A percentile compares a stretch with the other conserved stretches of the same genome.
These are phyloP conservation scores for Gossypium trilobum DNA, from an alignment of 441 rosid genomes.

Conservation along the genomic window DNA sequence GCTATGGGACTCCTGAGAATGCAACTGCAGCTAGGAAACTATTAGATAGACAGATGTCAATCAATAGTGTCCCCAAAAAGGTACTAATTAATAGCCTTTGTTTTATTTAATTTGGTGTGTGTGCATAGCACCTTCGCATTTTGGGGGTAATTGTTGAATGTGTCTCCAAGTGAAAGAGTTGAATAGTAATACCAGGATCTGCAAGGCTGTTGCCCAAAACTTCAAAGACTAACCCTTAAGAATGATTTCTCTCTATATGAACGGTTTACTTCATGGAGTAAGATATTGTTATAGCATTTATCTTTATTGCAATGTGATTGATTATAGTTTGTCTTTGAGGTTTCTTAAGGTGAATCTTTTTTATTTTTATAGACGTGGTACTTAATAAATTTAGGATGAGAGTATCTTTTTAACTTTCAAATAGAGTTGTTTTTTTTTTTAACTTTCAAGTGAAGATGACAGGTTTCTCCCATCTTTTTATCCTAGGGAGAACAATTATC, in stretches of 20 bases:
- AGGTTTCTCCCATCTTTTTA: background rate
- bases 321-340: background rate
- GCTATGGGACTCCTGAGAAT: constrained; percentile 92
- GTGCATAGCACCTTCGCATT: background rate
- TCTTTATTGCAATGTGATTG: background rate
- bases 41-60: constrained; percentile 91
- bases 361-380: background rate
- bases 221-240: background rate
- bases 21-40: constrained; percentile 92
- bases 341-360: background rate
- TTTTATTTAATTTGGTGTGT: background rate
- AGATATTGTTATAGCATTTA: background rate
- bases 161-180: background rate
- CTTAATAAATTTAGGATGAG: background rate
- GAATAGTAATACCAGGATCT: constrained; percentile 3
- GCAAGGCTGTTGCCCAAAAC: background rate
- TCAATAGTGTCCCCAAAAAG: constrained; percentile 90
- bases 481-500: background rate
- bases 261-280: background rate
- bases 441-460: background rate
- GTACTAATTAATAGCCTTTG: constrained; percentile 23
- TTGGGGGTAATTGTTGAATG: background rate
- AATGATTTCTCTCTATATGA: background rate
- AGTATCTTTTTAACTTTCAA: background rate
- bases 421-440: background rate